Conservation (phyloP, 2,329 filamentous ascomycete genomes). For the Phaeosphaeria sp. region DNA sequence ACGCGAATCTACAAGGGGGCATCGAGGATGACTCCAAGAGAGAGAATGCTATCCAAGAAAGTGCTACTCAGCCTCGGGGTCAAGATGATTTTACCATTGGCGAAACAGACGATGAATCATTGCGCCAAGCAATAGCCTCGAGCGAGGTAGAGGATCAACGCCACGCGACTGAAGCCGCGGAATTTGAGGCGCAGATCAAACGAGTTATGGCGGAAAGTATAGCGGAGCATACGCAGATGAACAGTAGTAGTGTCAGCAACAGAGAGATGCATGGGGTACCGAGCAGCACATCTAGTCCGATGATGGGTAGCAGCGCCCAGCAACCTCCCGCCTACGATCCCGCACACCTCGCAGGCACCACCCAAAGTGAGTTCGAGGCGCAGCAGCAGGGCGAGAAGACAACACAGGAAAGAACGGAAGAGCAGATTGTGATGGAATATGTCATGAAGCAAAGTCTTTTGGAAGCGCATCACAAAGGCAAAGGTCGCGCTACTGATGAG, state of each 20-base stretch:
- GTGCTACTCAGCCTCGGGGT: slow-evolving; percentile 9
- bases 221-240: neutral
- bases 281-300: neutral
- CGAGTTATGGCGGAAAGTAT: slow-evolving; percentile 11
- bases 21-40: neutral
- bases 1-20: neutral
- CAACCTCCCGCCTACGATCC: neutral
- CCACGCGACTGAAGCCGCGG: slow-evolving; percentile 2
- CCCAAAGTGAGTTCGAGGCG: slow-evolving; percentile 19
- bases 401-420: slow-evolving; percentile 61
- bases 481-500: slow-evolving; percentile 1
- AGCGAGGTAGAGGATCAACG: slow-evolving; percentile 14
- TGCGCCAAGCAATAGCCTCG: slow-evolving; percentile 20
- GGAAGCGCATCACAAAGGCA: slow-evolving; percentile 63
- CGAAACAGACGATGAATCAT: slow-evolving; percentile 15
- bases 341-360: slow-evolving; percentile 26
- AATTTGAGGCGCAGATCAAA: slow-evolving; percentile 8
- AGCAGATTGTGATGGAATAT: slow-evolving; percentile 77
- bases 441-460: slow-evolving; percentile 76
- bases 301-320: neutral
- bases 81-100: slow-evolving; percentile 1
- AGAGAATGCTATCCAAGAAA: slow-evolving; percentile 2
- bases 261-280: neutral
- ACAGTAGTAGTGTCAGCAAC: neutral
- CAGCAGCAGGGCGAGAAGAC: slow-evolving; percentile 44